Evolutionary conservation across 176 grass and related monocot species (phyloP), one percentile per base, ranked within the genome.

Genomic region (Avena sativa): DNA sequence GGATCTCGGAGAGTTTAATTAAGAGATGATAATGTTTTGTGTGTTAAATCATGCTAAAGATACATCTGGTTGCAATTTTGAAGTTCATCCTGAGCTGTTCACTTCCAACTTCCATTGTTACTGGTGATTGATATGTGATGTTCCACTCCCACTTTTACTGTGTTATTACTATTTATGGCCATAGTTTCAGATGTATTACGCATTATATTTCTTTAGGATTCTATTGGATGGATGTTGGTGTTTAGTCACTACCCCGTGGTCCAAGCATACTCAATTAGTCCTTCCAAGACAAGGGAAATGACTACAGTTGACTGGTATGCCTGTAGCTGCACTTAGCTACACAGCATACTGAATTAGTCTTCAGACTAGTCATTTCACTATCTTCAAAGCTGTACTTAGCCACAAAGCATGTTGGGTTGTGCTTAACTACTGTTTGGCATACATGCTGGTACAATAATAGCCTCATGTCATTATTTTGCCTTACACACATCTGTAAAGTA

Each of bases 11-110:
- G 60, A 47, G 6, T 56, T 88, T 83, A 56, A 36, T 77, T 59
- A 78, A 78, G 80, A 36, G 40, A 17, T 60, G 51, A 14, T 23
- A 2, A 50, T 78, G 48, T 28, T 25, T 26, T 23, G 32, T 77
- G 34, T 88, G 50, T 70, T 76, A 83, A 74, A 14, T 78, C 32
- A 59, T 83, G 50, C 75, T 46, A 9, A 10, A 6, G 32, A 69
- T 83, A 21, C 34, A 67, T 76, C 36, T 48, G 48, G 36, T 67
- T 56, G 34, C 65, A 48, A 48, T 77, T 88, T 83, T 77, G 8
- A 32, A 28, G 53, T n/a, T 15, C 70, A 28, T 7, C 30, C 25
- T 57, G 32, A 8, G 21, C n/a, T 72, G 20, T 19, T 81, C 72
- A 26, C 57, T 58, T 46, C n/a, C 67, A 4, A 3, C 7, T 77